phyloP scores from a whole-genome alignment of 139 green algal species.

The Coelastrella sp. region DNA sequence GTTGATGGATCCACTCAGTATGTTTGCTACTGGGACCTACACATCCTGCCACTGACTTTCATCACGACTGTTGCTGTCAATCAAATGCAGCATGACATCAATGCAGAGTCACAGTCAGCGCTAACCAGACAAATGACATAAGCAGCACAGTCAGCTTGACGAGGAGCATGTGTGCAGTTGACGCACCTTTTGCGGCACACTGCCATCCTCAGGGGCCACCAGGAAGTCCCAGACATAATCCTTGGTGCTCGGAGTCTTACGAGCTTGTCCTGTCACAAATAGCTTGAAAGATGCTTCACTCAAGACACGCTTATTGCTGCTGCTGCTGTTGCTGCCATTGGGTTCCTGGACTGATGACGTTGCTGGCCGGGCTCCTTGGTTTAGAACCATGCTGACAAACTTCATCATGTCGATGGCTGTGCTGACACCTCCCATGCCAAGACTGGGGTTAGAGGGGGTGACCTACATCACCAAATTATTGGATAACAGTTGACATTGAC shows the following conservation, averaged over 20 bases:
- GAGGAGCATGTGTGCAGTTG: not conserved
- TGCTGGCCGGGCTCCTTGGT: not conserved
- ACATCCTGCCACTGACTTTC: not conserved
- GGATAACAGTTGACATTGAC: not conserved
- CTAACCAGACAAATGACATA: not conserved
- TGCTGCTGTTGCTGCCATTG: not conserved
- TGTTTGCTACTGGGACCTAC: too few relatives aligned
- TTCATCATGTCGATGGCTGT: not conserved
- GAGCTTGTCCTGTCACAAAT: not conserved
- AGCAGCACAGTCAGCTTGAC: not conserved
- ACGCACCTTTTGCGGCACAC: not conserved
- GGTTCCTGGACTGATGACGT: not conserved
- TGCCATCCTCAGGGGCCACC: not conserved
- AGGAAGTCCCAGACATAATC: not conserved
- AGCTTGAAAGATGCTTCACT: not conserved
- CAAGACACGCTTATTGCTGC: slow-evolving; percentile 2
- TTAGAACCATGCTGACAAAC: not conserved
- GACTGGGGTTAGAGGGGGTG: not conserved
- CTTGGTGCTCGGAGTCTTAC: not conserved
- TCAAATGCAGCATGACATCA: too few relatives aligned
- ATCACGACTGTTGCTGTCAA: too few relatives aligned
- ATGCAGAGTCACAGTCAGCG: not conserved
- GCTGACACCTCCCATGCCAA: not conserved
- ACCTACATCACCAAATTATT: not conserved
- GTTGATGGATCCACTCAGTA: too few relatives aligned